These are phyloP conservation scores for Chaetomiaceae sp. DNA, from an alignment of 2,329 filamentous ascomycete genomes.

Conservation along the genomic window DNA sequence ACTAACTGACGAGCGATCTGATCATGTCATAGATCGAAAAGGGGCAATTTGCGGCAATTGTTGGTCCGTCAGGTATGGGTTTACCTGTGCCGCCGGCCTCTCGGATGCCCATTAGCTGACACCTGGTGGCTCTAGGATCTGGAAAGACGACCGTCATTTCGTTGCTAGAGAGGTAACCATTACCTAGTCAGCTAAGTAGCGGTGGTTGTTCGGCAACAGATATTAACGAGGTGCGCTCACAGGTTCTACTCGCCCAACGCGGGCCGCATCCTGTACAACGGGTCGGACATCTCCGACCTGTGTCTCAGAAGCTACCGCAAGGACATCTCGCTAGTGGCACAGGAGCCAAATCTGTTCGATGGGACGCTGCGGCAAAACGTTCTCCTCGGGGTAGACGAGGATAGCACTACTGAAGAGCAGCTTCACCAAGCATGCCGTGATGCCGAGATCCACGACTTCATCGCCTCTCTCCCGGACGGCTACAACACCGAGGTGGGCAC, in stretches of 20 bases:
- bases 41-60: slow-evolving; percentile 30
- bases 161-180: slow-evolving; percentile 34
- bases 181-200: no score
- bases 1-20: not conserved
- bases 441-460: slow-evolving; percentile 28
- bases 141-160: slow-evolving; percentile 41
- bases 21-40: slow-evolving; percentile 22
- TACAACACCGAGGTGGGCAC: slow-evolving; percentile 63
- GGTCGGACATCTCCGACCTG: slow-evolving; percentile 48
- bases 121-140: slow-evolving; percentile 19
- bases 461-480: slow-evolving; percentile 39
- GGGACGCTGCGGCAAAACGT: slow-evolving; percentile 36
- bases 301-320: slow-evolving; percentile 45
- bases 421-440: slow-evolving; percentile 26
- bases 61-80: slow-evolving; percentile 28
- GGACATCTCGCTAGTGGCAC: slow-evolving; percentile 52
- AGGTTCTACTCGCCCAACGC: slow-evolving; percentile 36
- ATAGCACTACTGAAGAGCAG: slow-evolving; percentile 17
- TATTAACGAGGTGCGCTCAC: not conserved
- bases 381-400: slow-evolving; percentile 25
- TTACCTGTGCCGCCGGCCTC: not conserved
- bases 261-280: slow-evolving; percentile 50
- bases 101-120: no score
- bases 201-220: no score
- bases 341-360: slow-evolving; percentile 53